These are phyloP conservation scores for Pneumocystis oryctolagi DNA, from an alignment of 1,139 yeast species.

Conservation along the genomic window DNA sequence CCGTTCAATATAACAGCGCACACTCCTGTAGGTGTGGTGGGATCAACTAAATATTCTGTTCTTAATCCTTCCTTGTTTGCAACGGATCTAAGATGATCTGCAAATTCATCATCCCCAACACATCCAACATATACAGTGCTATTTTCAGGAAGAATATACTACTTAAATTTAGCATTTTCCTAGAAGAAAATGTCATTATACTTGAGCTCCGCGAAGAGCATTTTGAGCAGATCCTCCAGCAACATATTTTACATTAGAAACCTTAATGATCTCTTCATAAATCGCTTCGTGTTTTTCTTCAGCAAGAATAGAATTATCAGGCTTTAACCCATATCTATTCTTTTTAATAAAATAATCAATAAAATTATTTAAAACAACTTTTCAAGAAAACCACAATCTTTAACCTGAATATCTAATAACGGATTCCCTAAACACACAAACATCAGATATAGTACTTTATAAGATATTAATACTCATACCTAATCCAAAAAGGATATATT, in stretches of 20 bases:
- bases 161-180: neutral
- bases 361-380: conserved; percentile 6
- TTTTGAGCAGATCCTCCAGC: conserved; percentile 99
- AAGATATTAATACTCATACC: neutral
- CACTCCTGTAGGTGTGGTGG: conserved; percentile 72
- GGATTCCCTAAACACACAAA: conserved; percentile 30
- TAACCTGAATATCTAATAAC: conserved; percentile 74
- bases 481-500: neutral
- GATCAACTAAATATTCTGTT: conserved; percentile 61
- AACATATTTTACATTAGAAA: conserved; percentile 49
- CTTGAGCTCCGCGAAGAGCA: conserved; percentile 95
- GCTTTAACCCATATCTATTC: conserved; percentile 65
- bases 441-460: neutral
- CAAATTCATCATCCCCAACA: conserved; percentile 83
- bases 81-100: conserved; percentile 67
- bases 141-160: conserved; percentile 58
- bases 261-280: conserved; percentile 51
- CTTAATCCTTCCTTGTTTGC: conserved; percentile 76
- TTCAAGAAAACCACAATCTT: conserved; percentile 28
- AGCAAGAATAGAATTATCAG: conserved; percentile 85
- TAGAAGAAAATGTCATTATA: neutral
- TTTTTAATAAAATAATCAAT: conserved; percentile 40
- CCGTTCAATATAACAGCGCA: conserved; percentile 94
- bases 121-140: conserved; percentile 92
- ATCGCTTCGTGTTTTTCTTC: conserved; percentile 82